Base-by-base conservation (phyloP, 768 basidiomycete genomes). In the Phylloporus arenicola region DNA sequence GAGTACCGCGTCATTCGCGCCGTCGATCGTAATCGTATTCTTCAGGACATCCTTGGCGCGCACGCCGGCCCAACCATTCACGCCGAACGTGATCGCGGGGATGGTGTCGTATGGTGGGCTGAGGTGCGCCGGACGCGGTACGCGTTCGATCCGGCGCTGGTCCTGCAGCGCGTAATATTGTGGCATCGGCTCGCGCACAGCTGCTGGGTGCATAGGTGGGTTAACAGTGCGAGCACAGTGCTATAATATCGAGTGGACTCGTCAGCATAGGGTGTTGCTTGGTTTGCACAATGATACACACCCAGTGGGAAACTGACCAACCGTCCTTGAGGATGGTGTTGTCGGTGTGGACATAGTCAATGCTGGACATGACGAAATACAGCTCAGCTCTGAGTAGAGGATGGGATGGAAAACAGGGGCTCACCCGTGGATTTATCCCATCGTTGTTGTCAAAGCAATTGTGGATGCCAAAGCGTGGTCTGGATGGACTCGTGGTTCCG, bases 131-230 rank as follows among this genome's bases (percentile, higher is more conserved):
- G 56, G 47, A 35, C 57, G 65, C 1, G 63, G 65, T 11, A 66
- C 53, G 11, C 43, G 63, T 38, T 54, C 56, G 19, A 55, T 50
- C 14, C 45, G 34, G 9, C 55, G 62, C 38, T 55, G 55, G 24
- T 65, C 55, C 16, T 42, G 43, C 31, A 61, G 19, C n/a, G 12
- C 1, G 12, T 46, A 61, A 19, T 50, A 25, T 13, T 35, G 43
- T 45, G 65, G 64, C 61, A 65, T 66, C 1, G 43, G 31, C 2
- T 27, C 35, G n/a, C 16, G 45, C 48, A 50, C 14, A 1, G 31
- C 20, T 16, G 50, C 49, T 0, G 64, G 64, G 17, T 67, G 64
- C 16, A 11, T 4, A 6, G 64, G 54, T 6, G 57, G 58, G 33
- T 63, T 62, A 1, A 45, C 19, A 2, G 30, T 16, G 6, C 40